phyloP scores from a whole-genome alignment of 2,329 filamentous ascomycete species.

The Alternaria postmessia region DNA sequence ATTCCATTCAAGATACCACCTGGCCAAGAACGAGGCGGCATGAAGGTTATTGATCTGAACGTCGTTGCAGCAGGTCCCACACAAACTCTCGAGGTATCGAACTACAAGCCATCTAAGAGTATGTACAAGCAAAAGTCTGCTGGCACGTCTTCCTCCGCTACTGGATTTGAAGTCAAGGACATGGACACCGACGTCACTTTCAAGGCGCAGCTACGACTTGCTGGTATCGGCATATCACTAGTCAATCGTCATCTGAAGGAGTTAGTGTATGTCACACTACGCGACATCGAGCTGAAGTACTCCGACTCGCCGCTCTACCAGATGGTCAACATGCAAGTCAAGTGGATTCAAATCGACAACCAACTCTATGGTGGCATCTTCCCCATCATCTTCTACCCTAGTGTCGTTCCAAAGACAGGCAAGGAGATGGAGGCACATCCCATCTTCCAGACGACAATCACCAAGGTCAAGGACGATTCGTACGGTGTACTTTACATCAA shows the following conservation, averaged over 20 bases:
- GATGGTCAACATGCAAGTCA: conserved; percentile 86
- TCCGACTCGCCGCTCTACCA: conserved; percentile 94
- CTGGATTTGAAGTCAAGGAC: conserved; percentile 93
- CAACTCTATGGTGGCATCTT: conserved; percentile 98
- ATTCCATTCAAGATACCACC: conserved; percentile 89
- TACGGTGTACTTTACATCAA: conserved; percentile 99
- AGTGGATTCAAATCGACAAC: conserved; percentile 99
- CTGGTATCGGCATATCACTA: conserved; percentile 90
- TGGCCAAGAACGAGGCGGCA: conserved; percentile 66
- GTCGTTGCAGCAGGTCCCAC: conserved; percentile 95
- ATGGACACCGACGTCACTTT: conserved; percentile 88
- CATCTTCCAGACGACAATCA: conserved; percentile 90
- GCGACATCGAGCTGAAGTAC: conserved; percentile 89
- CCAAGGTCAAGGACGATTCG: conserved; percentile 95
- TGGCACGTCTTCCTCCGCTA: conserved; percentile 65
- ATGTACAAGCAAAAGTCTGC: conserved; percentile 76
- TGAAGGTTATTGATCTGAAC: conserved; percentile 95
- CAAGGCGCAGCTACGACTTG: conserved; percentile 85
- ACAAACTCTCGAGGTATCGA: conserved; percentile 91
- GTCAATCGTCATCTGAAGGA: conserved; percentile 93
- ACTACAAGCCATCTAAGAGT: conserved; percentile 92
- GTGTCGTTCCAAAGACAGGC: conserved; percentile 95
- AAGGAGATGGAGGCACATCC: conserved; percentile 97
- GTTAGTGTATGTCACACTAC: conserved; percentile 89
- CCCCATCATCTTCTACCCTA: conserved; percentile 95